Percentiles rank a stretch among this genome's conserved stretches.
Evolutionary conservation across 768 basidiomycete species (phyloP).

Genomic region (Hypsizygus marmoreus): DNA sequence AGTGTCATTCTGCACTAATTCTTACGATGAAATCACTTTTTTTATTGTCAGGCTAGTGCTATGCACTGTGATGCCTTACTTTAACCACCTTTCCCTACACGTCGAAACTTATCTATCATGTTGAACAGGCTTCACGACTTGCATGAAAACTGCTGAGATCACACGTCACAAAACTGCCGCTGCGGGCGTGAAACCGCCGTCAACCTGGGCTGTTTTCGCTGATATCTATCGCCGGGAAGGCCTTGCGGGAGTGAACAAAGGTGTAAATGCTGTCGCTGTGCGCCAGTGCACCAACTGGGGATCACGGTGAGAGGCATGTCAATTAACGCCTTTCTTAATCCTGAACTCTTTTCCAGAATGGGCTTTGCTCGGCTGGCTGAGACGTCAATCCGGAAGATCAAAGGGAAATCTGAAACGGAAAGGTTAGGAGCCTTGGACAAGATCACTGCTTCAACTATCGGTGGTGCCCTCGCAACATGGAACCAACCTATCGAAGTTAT

Average conservation of each 20-base stretch:
- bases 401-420: conserved; percentile 79
- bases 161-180: conserved; percentile 92
- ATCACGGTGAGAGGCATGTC: conserved; percentile 60
- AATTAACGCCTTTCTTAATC: not conserved
- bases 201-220: conserved; percentile 91
- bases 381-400: conserved; percentile 68
- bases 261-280: conserved; percentile 93
- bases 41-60: conserved; percentile 6
- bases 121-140: conserved; percentile 88
- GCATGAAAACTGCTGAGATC: conserved; percentile 99
- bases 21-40: not conserved
- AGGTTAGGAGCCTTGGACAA: conserved; percentile 79
- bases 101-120: conserved; percentile 3
- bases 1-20: conserved; percentile 32
- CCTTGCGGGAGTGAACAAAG: conserved; percentile 96
- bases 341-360: conserved; percentile 60
- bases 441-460: conserved; percentile 84
- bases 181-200: conserved; percentile 81
- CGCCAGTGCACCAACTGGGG: conserved; percentile 95
- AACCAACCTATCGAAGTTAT: conserved; percentile 99
- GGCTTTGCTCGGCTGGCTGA: conserved; percentile 96
- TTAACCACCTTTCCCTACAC: conserved; percentile 15
- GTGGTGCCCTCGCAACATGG: conserved; percentile 97
- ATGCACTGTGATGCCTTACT: not conserved
- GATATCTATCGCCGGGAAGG: conserved; percentile 96